Base-by-base conservation (phyloP, 2,329 filamentous ascomycete genomes). In the Fulvia fulva region DNA sequence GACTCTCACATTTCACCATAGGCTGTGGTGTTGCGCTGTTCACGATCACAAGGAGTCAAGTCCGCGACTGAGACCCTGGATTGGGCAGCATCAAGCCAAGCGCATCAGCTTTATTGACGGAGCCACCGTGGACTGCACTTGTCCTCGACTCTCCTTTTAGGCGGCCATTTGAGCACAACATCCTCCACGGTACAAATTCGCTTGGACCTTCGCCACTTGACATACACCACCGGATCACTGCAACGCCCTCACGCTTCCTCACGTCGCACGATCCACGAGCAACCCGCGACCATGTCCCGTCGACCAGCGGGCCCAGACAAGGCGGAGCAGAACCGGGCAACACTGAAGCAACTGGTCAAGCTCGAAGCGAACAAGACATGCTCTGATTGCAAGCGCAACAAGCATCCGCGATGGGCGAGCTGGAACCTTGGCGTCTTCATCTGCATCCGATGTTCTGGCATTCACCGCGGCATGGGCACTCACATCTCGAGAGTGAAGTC, bases 401-500 rank as follows among this genome's bases (percentile, higher is more conserved):
- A 97, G 77, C 94, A 97, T 79, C 94, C 94, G 61, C 85, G 94
- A 88, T 99, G 94, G 94, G 94, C 94, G 30, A 97, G 91, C 73
- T 99, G 94, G 94, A 99, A 99, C 74, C 78, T 99, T 55, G 94
- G 94, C 68, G 87, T 99, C 71, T 99, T 99, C 74, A 81, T 99
- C 71, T 99, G 94, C 81, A 99, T 99, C 74, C 80, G 80, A 73
- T 99, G 94, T 78, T 99, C 94, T 19, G 95, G 95, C 71, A 96
- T 99, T 72, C 94, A 99, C 78, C 90, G 94, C 72, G 91, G 93
- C 67, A 97, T 99, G 92, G 94, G 94, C 70, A 97, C 93, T 62
- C 94, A 99, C 78, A 97, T 99, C 75, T 97, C 91, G 76, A 85
- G 90, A 76, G 94, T 99, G 75, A 99, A 99, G 76, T 97, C 92